Percentiles rank a stretch among this genome's conserved stretches.
phyloP scores from a whole-genome alignment of 202 grass and related monocot genomes.

The Panicum virgatum region DNA sequence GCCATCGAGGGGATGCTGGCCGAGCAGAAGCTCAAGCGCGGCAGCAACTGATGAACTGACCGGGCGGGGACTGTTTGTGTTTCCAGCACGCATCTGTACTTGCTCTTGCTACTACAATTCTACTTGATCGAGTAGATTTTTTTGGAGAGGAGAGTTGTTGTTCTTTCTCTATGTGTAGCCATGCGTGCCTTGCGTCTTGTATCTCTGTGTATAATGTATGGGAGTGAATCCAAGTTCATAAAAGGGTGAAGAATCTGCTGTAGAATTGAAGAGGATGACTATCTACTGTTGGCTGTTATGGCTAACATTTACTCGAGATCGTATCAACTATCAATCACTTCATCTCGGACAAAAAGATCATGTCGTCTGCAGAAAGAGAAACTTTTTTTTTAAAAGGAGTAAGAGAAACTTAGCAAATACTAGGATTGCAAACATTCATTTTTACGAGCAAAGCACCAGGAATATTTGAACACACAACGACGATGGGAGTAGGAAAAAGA shows the following conservation, averaged over 20 bases:
- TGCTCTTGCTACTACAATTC: neutral
- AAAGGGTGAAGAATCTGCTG: neutral
- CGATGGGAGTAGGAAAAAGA: neutral
- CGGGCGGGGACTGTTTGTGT: too few relatives aligned
- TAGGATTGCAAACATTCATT: too few relatives aligned
- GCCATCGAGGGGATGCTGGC: conserved; percentile 60
- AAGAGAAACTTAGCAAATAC: too few relatives aligned
- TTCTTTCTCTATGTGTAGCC: neutral
- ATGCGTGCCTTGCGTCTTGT: neutral
- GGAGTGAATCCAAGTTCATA: neutral
- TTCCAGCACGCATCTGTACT: neutral
- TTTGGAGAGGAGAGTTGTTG: neutral
- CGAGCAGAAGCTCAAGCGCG: conserved; percentile 33
- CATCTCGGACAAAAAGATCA: neutral
- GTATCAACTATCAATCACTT: neutral
- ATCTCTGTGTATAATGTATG: neutral
- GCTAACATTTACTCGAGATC: neutral
- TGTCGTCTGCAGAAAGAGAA: neutral
- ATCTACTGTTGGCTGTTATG: too few relatives aligned
- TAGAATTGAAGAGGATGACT: neutral
- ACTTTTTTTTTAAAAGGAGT: too few relatives aligned
- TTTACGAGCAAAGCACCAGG: neutral
- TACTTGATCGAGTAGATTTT: neutral
- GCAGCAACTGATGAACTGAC: neutral
- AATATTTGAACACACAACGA: neutral